phyloP scores from a whole-genome alignment of 1,284 basidiomycete genomes.

The Ustilago hordei region DNA sequence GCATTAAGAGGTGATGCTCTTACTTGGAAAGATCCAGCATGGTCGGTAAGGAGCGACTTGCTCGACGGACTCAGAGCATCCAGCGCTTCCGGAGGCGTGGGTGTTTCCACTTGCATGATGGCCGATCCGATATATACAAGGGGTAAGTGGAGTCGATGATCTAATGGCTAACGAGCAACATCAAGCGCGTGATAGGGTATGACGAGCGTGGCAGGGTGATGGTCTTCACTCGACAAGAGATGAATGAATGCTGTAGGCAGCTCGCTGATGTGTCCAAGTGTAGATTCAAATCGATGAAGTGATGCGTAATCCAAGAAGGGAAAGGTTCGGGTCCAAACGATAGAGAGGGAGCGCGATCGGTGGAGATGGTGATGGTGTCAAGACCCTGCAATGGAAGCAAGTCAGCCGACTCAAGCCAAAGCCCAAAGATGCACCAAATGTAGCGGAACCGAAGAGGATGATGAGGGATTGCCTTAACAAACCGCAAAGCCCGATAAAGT shows the following conservation, averaged over 20 bases:
- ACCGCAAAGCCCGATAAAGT: constrained; percentile 11
- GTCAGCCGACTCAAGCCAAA: constrained; percentile 28
- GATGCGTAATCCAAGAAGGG: background rate
- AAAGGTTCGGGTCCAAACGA: background rate
- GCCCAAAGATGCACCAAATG: background rate
- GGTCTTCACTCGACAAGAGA: background rate
- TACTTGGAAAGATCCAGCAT: background rate
- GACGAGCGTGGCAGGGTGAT: background rate
- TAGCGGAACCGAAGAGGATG: constrained; percentile 17
- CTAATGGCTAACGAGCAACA: background rate
- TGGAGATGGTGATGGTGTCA: background rate
- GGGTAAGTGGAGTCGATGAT: background rate
- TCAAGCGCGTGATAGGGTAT: background rate
- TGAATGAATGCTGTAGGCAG: background rate
- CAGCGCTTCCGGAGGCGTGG: constrained; percentile 3
- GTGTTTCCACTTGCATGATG: constrained; percentile 25
- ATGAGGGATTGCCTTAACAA: constrained; percentile 4
- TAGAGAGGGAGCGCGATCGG: background rate
- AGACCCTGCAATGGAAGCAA: background rate
- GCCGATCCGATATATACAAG: background rate
- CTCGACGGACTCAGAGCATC: constrained; percentile 6
- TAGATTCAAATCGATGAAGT: background rate
- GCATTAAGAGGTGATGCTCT: constrained; percentile 14
- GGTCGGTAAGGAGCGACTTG: background rate
- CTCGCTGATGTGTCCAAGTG: background rate